Base-by-base conservation (phyloP, 306 rosid species). In the Castanospermum australe region DNA sequence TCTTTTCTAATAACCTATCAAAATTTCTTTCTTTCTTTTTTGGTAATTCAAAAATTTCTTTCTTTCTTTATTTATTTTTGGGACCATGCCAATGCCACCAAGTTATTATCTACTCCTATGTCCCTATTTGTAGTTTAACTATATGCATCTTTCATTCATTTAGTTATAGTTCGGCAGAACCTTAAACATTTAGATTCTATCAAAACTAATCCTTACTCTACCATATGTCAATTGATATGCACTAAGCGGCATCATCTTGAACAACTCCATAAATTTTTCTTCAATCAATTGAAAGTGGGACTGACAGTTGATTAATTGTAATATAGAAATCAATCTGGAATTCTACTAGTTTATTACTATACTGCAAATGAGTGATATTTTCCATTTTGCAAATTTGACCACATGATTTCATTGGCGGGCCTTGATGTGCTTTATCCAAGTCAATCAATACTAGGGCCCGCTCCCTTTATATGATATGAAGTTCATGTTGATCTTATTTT, bases 141-240 rank as follows among this genome's bases (percentile, higher is more conserved):
- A 13, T 41, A 14, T 52, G 39, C 14, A 5, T 73, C 15, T 73
- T 47, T 22, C 18, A 42, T 65, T 24, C 20, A 15, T 51, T 66
- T 51, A 20, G 51, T 18, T 41, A 35, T 70, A 39, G 54, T 44
- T 71, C 20, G 51, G 35, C 57, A 42, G 73, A 64, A 55, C 55
- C 69, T 83, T 8, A 45, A 69, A 20, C 28, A 13, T 48, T 11
- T 50, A 35, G 47, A 61, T 67, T 67, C 65, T 57, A 24, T 54
- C 35, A 63, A 36, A 71, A 45, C 3, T 36, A 71, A 55, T 71
- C 54, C 71, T 71, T 71, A 32, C 71, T 63, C 6, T 71, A 66
- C 54, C 69, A 62, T 63, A 15, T 51, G 51, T 22, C 3, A 68
- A 61, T 52, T 70, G 60, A 42, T 70, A 36, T 67, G 79, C 71